Evolutionary conservation across 1,284 basidiomycete species (phyloP), one percentile per base, ranked within the genome.

Genomic region (Trichosporon sp.): DNA sequence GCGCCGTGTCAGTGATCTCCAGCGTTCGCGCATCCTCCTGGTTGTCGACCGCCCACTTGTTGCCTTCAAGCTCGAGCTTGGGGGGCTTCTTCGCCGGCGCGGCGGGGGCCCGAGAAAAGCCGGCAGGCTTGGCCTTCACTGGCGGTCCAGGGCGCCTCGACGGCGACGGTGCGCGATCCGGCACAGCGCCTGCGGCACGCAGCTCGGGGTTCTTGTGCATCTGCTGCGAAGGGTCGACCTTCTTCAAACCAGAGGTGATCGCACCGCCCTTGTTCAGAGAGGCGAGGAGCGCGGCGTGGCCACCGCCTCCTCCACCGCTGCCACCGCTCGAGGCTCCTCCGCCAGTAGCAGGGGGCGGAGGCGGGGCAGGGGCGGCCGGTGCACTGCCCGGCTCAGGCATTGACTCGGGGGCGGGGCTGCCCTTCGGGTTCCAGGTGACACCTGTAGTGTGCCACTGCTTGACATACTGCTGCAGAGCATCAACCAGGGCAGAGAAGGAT

Each of bases 141-240:
- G 74, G 69, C 31, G 78, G 73, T 8, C 68, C 67, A 14, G 49
- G 44, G 10, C 34, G 27, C 34, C 56, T 59, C 10, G 31, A 52
- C 16, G 63, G 57, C 54, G 64, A 56, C 46, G 67, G 71, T 65
- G 70, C 70, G 57, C 83, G 71, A 54, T 84, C 83, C 52, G 89
- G 86, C 21, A 92, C 91, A 16, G 83, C 82, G 62, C 85, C 84
- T 25, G 86, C 81, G 4, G 86, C 85, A 40, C 94, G 83, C 46
- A 99, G 81, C 14, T 87, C 85, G 0, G 96, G 95, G 74, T 99
- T 99, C 85, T 99, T 98, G 84, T 99, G 96, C 7, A 94, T 98
- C 94, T 95, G 95, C 79, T 97, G 88, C 71, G 90, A 95, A 81
- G 89, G 87, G 78, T 96, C 92, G 19, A 99, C 96, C 79, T 96